phyloP scores from a whole-genome alignment of 768 basidiomycete species.

The Infundibulicybe gibba region DNA sequence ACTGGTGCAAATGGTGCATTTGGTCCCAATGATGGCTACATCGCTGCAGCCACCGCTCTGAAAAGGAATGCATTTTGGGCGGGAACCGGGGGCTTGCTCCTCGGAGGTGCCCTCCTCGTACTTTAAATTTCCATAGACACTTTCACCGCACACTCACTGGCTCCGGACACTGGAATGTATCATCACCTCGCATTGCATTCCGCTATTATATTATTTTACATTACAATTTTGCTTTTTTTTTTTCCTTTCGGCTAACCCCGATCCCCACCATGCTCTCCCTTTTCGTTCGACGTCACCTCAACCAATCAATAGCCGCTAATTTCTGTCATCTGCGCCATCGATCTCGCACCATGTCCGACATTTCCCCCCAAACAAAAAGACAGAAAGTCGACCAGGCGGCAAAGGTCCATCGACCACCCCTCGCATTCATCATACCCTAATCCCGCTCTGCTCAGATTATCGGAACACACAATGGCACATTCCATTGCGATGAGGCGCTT shows the following conservation, averaged over 20 bases:
- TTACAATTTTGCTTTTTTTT: too few species aligned
- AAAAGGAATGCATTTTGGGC: slow-evolving; percentile 41
- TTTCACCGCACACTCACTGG: neutral
- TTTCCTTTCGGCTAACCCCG: neutral
- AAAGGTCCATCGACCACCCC: neutral
- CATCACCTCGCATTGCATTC: too few species aligned
- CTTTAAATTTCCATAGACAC: slow-evolving; percentile 23
- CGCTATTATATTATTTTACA: too few species aligned
- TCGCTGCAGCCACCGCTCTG: slow-evolving; percentile 49
- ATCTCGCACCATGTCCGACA: slow-evolving; percentile 5
- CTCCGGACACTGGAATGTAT: too few species aligned
- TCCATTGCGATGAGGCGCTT: slow-evolving; percentile 96
- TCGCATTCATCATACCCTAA: neutral
- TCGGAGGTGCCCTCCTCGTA: slow-evolving; percentile 46
- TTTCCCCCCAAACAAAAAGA: slow-evolving; percentile 26
- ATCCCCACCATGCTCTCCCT: neutral
- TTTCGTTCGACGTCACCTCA: neutral
- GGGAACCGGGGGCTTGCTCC: slow-evolving; percentile 37
- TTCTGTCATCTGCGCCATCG: too few species aligned
- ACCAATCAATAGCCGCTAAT: neutral
- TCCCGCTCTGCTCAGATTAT: slow-evolving; percentile 53
- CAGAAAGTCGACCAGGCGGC: slow-evolving; percentile 36
- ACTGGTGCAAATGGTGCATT: slow-evolving; percentile 44
- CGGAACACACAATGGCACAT: slow-evolving; percentile 93
- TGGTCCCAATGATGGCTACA: slow-evolving; percentile 69